Evolutionary conservation across 176 grass and related monocot species (phyloP), one percentile per base, ranked within the genome.

Genomic region (Eremochloa ophiuroides): DNA sequence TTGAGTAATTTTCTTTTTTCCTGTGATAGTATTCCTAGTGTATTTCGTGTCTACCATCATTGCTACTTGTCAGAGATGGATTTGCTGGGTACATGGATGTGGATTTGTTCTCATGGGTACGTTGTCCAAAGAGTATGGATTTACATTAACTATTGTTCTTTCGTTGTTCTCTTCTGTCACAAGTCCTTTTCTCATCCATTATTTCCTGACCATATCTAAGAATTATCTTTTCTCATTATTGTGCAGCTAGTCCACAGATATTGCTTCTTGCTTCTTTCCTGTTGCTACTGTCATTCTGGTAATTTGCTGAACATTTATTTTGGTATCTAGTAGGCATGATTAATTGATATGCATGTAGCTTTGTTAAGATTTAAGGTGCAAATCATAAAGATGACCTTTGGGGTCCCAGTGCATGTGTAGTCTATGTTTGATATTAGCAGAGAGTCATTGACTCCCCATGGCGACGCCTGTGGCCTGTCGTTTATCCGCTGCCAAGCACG

Each of bases 71-170:
- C 64, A 93, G 87, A 86, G 83, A 73, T 99, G 93, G 93, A 85
- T 84, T 73, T 99, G 87, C 79, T 99, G 97, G 97, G 72, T 92
- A 16, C 93, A 93, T 82, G 89, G 93, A 48, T 99, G 97, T 70
- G 93, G 93, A 84, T 99, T 99, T 86, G 63, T 96, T 83, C 87
- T 99, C 37, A 96, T 99, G 97, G 93, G 97, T 99, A 91, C 75
- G 87, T 58, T 80, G 38, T 85, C 63, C 88, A 80, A 22, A 58
- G 51, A 71, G 51, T 66, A 73, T 66, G 82, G 44, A 69, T 88
- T 90, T 81, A 53, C 50, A 69, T 88, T 90, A 77, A 44, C 50
- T 41, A 73, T 79, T 48, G 23, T 85, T 61, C 64, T 85, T 78
- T 62, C 76, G 23, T 56, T 83, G 75, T 64, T 22, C 29, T 76